These are phyloP conservation scores for Penicillium fimorum DNA, from an alignment of 495 filamentous ascomycete species.

Conservation along the genomic window DNA sequence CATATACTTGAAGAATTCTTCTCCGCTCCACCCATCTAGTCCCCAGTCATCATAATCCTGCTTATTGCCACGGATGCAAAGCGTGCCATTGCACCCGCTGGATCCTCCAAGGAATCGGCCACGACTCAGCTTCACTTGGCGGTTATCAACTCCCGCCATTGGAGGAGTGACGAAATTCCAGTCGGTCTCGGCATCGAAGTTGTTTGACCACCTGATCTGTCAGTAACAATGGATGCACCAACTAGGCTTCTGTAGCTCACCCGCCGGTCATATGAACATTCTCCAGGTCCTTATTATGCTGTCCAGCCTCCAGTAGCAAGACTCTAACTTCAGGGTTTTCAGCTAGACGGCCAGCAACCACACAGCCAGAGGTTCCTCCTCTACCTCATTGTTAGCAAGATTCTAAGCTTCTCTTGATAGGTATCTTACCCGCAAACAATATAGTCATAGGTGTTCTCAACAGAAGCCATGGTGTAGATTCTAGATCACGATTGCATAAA, in stretches of 20 bases:
- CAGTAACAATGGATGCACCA: background rate
- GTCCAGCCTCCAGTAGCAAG: slow-evolving; percentile 57
- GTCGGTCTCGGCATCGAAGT: slow-evolving; percentile 53
- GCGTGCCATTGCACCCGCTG: slow-evolving; percentile 59
- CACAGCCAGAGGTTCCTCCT: slow-evolving; percentile 60
- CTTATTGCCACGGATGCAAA: slow-evolving; percentile 59
- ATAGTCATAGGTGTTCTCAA: slow-evolving; percentile 29
- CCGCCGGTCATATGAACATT: slow-evolving; percentile 51
- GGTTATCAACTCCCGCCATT: slow-evolving; percentile 51
- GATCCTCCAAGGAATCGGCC: slow-evolving; percentile 60
- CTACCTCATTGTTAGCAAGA: slow-evolving; percentile 21
- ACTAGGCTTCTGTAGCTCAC: slow-evolving; percentile 14
- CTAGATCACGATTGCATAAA: background rate
- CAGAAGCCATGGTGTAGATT: slow-evolving; percentile 15
- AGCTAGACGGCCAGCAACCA: slow-evolving; percentile 61
- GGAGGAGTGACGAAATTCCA: slow-evolving; percentile 58
- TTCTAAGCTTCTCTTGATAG: background rate
- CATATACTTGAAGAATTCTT: slow-evolving; percentile 54
- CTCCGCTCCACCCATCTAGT: slow-evolving; percentile 52
- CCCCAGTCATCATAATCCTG: slow-evolving; percentile 64
- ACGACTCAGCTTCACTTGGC: slow-evolving; percentile 57
- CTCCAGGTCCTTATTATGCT: slow-evolving; percentile 42
- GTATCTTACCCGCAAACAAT: slow-evolving; percentile 36
- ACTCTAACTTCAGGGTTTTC: slow-evolving; percentile 52
- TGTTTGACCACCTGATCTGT: slow-evolving; percentile 37